These are phyloP conservation scores for Calonectria honghensis DNA, from an alignment of 2,329 filamentous ascomycete genomes.

Conservation along the genomic window DNA sequence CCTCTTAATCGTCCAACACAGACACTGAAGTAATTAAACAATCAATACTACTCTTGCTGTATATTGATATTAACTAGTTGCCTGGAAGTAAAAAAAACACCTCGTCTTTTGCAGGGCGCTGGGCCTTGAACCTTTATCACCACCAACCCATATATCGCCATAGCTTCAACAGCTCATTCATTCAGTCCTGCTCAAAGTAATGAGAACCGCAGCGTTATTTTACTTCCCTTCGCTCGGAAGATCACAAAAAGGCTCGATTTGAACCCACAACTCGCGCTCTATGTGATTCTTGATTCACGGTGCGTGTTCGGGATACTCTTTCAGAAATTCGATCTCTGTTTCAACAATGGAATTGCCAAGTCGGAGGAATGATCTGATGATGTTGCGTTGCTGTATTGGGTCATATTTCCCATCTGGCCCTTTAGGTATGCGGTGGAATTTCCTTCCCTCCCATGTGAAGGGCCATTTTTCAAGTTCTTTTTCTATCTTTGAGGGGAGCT, in stretches of 20 bases:
- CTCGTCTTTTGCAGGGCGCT: too few relatives aligned
- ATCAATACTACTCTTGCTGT: too few relatives aligned
- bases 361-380: slow-evolving; percentile 31
- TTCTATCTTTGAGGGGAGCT: slow-evolving; percentile 34
- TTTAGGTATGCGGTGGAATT: slow-evolving; percentile 25
- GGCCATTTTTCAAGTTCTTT: slow-evolving; percentile 43
- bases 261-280: slow-evolving; percentile 21
- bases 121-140: too few relatives aligned
- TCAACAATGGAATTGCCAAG: slow-evolving; percentile 13
- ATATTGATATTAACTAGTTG: too few relatives aligned
- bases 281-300: slow-evolving; percentile 37
- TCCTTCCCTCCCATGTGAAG: slow-evolving; percentile 41
- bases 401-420: slow-evolving; percentile 38
- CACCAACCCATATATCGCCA: too few relatives aligned
- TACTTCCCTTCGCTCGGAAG: slow-evolving; percentile 10
- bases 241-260: slow-evolving; percentile 30
- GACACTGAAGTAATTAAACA: too few relatives aligned
- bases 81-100: too few relatives aligned
- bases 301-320: slow-evolving; percentile 39
- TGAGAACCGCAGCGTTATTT: background rate
- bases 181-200: background rate
- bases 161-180: too few relatives aligned
- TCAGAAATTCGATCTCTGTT: slow-evolving; percentile 26
- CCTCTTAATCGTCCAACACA: too few relatives aligned
- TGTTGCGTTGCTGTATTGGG: slow-evolving; percentile 8